Base-by-base conservation (phyloP, 148 eudicot species). In the Persicaria maculosa region DNA sequence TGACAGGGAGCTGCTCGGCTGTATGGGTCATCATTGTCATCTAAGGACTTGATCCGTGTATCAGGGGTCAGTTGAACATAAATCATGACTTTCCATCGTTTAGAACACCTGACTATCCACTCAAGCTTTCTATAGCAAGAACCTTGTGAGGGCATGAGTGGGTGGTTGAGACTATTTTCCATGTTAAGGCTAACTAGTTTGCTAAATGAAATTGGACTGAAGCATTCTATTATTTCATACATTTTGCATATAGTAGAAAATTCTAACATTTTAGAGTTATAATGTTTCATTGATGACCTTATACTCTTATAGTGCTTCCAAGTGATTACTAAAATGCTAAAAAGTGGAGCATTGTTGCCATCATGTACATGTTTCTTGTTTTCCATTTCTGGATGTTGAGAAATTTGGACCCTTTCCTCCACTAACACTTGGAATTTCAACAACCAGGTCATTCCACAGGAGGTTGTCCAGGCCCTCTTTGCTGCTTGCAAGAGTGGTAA, bases 1-100 rank as follows among this genome's bases (percentile, higher is more conserved):
- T 86, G 46, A 77, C 87, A 94, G 98, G 88, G 96, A 77, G 98
- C 97, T 80, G 92, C 98, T 81, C 96, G 96, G 45, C 81, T 92
- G 74, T 95, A 86, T 77, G 98, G 98, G 76, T 90, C 98, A 77
- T 88, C 96, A 50, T 86, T 95, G 50, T 80, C 96, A 72, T 88
- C 98, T 47, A 87, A 83, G 85, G 92, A 92, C 79, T 83, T 95
- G 36, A 87, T 95, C 80, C 87, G 84, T 80, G 98, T 92, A 6
- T 95, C 98, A 22, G 98, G 97, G 83, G 98, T 93, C 82, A 87
- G 93, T 81, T 76, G 20, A 45, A 55, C 14, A 16, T 58, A 58
- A 40, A 31, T 25, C 62, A 69, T 69, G 22, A 44, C 20, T 17
- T 44, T 44, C 44, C 10, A 62, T n/a, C 17, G 7, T 8, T 40